Base-by-base conservation (phyloP, 2,329 filamentous ascomycete genomes). In the Neonectria coccinea region DNA sequence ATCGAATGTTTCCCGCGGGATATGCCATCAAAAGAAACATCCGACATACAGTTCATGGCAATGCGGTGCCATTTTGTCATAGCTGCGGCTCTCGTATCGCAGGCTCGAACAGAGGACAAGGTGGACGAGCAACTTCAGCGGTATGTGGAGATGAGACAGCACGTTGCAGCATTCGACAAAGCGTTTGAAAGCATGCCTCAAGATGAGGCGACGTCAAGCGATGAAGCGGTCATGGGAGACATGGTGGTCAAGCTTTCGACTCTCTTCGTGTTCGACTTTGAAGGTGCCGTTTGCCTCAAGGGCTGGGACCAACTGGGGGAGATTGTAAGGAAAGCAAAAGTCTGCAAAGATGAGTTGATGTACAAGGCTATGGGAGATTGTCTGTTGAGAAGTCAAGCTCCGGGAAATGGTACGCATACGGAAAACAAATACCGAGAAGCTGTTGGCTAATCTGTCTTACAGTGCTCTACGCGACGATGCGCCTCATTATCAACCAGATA, bases 231-330 rank as follows among this genome's bases (percentile, higher is more conserved):
- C 1, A 78, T 80, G 16, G 67, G 79, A 1, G 89, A 92, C 71
- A 80, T 93, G 16, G 72, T 82, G 7, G 77, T 80, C 2, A 94
- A 93, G 72, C 80, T 91, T 39, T 84, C 89, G 6, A 86, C 88
- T 2, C 79, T 97, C 18, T 81, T 93, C 8, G 88, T 91, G 1
- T 92, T 94, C 68, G 91, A 96, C 68, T 92, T 97, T 65, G 94
- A 97, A 79, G 91, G 89, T 2, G 88, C 90, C 0, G 80, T 92
- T 42, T 84, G 83, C 33, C 81, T 96, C 5, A 86, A 88, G 64
- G 83, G 85, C 20, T 96, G 90, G 91, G 86, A 91, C 47, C 84
- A 87, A 41, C 79, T 97, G 1, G 80, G 83, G 5, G 77, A 80
- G 16, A 86, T 93, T 8, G 84, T 96, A 22, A 73, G 84, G 58